Percentiles rank a stretch among this genome's conserved stretches.
Conservation (phyloP, 192 early-diverging fungal species). For the Rhizophagus sp. region DNA sequence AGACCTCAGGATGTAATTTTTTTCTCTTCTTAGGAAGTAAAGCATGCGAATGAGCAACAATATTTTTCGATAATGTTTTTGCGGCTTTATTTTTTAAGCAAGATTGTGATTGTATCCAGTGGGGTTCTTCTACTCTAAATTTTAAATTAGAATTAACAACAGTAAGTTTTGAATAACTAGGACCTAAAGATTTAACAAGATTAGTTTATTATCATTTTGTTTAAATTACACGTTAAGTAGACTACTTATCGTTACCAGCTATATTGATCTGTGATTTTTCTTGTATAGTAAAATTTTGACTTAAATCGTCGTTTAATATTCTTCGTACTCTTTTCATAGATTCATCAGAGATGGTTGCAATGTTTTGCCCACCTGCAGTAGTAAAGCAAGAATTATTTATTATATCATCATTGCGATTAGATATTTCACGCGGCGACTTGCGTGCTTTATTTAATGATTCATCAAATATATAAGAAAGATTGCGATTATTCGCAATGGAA, state of each 20-base stretch:
- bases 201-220: neutral
- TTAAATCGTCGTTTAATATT: neutral
- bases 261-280: neutral
- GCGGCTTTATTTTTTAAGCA: neutral
- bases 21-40: neutral
- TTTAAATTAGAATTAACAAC: neutral
- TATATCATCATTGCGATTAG: neutral
- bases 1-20: neutral
- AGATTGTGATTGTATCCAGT: neutral
- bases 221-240: neutral
- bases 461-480: neutral
- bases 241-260: neutral
- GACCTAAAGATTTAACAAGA: neutral
- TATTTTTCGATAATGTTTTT: neutral
- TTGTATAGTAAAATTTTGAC: neutral
- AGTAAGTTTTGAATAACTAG: neutral
- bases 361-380: neutral
- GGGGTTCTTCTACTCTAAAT: neutral
- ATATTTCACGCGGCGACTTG: neutral
- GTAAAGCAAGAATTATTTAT: neutral
- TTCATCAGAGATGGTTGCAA: neutral
- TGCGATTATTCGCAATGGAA: neutral
- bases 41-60: neutral
- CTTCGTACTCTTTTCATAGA: neutral
- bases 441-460: neutral